phyloP scores from a whole-genome alignment of 805 yeast genomes.

The Candida sphagnicola region DNA sequence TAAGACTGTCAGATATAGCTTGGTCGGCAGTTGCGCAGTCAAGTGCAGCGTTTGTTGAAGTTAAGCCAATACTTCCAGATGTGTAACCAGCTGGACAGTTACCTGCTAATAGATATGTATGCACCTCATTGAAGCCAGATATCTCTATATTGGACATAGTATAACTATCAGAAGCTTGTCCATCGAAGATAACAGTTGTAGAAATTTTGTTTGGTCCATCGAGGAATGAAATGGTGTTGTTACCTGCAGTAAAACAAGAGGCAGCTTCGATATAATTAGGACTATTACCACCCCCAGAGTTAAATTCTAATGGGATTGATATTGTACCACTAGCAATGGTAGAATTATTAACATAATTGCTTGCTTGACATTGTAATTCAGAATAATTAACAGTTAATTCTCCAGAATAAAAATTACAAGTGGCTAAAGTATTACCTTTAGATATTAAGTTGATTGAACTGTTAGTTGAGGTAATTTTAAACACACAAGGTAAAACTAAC shows the following conservation, averaged over 20 bases:
- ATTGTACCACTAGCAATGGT: conserved; percentile 16
- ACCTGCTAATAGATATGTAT: conserved; percentile 11
- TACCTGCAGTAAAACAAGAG: conserved; percentile 14
- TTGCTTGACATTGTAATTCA: conserved; percentile 16
- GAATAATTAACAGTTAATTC: conserved; percentile 14
- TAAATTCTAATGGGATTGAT: conserved; percentile 19
- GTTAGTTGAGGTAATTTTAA: conserved; percentile 16
- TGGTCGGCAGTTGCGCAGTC: conserved; percentile 19
- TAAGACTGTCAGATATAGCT: conserved; percentile 16
- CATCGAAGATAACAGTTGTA: conserved; percentile 7
- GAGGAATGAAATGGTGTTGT: conserved; percentile 13
- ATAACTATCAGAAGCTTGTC: conserved; percentile 2
- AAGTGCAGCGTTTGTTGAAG: conserved; percentile 6
- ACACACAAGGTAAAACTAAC: conserved; percentile 23
- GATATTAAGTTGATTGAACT: conserved; percentile 11
- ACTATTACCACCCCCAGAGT: conserved; percentile 14
- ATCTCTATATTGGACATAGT: conserved; percentile 5
- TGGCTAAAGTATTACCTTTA: conserved; percentile 15
- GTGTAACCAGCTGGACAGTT: conserved; percentile 18
- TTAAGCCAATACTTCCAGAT: conserved; percentile 19
- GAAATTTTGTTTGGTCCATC: conserved; percentile 15
- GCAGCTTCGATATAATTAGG: conserved; percentile 16
- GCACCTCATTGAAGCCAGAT: conserved; percentile 11
- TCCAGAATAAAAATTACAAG: conserved; percentile 18
- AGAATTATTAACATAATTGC: conserved; percentile 9